These are phyloP conservation scores for Lachnellula occidentalis DNA, from an alignment of 2,329 filamentous ascomycete genomes.

Conservation along the genomic window DNA sequence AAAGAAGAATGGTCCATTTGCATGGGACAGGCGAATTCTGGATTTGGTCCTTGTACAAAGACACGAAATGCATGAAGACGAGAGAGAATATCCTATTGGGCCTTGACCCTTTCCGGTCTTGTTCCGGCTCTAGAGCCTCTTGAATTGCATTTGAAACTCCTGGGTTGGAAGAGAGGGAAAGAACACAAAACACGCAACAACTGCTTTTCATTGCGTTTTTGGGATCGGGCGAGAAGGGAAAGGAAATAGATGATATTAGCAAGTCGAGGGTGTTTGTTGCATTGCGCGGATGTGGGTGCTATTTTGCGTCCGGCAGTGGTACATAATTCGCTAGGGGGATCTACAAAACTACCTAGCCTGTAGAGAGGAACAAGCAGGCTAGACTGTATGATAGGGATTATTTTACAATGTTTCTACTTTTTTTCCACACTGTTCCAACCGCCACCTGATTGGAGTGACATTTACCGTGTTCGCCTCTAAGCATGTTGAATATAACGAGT, in stretches of 20 bases:
- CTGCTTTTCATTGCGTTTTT: conserved; percentile 12
- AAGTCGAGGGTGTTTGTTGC: conserved; percentile 1
- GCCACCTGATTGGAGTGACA: no score
- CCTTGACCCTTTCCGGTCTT: neutral
- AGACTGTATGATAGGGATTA: no score
- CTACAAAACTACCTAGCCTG: no score
- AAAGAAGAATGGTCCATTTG: conserved; percentile 9
- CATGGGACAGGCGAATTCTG: conserved; percentile 10
- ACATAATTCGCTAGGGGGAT: conserved; percentile 8
- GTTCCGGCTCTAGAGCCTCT: neutral
- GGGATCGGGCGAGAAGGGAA: neutral
- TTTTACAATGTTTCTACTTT: no score
- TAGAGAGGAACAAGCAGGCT: no score
- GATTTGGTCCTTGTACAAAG: conserved; percentile 17
- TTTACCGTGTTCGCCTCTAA: no score
- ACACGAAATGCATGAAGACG: neutral
- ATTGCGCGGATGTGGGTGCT: conserved; percentile 10
- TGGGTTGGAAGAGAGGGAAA: neutral
- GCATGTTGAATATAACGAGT: no score
- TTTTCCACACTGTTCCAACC: no score
- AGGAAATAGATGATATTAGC: neutral
- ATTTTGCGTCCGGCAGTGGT: conserved; percentile 12
- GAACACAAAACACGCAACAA: neutral
- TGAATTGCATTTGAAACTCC: no score
- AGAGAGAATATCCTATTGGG: conserved; percentile 1